phyloP scores from a whole-genome alignment of 2,329 filamentous ascomycete genomes.

The Epichloe gansuensis region DNA sequence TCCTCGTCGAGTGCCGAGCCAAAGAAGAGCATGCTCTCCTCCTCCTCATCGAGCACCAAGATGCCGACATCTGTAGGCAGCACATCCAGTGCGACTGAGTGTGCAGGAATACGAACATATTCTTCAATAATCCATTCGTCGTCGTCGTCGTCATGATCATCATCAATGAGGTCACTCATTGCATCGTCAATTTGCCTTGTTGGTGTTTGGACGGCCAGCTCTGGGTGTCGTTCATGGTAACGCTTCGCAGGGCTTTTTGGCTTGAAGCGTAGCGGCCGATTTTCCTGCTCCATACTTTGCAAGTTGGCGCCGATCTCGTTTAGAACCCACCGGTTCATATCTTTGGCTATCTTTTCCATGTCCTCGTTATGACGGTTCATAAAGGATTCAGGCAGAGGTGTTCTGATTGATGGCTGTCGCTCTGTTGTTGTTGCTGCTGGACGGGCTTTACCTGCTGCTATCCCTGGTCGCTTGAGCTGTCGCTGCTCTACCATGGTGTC shows the following conservation, averaged over 20 bases:
- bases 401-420: slow-evolving; percentile 9
- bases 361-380: slow-evolving; percentile 26
- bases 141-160: slow-evolving; percentile 35
- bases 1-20: slow-evolving; percentile 47
- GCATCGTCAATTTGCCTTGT: slow-evolving; percentile 15
- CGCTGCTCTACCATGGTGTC: slow-evolving; percentile 10
- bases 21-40: slow-evolving; percentile 48
- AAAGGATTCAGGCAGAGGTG: slow-evolving; percentile 21
- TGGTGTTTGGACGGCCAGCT: slow-evolving; percentile 9
- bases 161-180: slow-evolving; percentile 25
- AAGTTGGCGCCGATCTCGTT: slow-evolving; percentile 43
- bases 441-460: slow-evolving; percentile 12
- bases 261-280: slow-evolving; percentile 31
- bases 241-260: slow-evolving; percentile 43
- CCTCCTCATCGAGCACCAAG: slow-evolving; percentile 42
- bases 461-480: slow-evolving; percentile 22
- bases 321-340: slow-evolving; percentile 47
- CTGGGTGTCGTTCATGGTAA: slow-evolving; percentile 43
- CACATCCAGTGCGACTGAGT: slow-evolving; percentile 33
- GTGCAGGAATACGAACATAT: slow-evolving; percentile 47
- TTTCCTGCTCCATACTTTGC: slow-evolving; percentile 32
- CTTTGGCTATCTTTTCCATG: slow-evolving; percentile 36
- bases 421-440: slow-evolving; percentile 6
- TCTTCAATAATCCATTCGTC: slow-evolving; percentile 52
- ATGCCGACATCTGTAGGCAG: slow-evolving; percentile 40